These are phyloP conservation scores for Neofusicoccum umdonicola DNA, from an alignment of 2,329 filamentous ascomycete genomes.

Conservation along the genomic window DNA sequence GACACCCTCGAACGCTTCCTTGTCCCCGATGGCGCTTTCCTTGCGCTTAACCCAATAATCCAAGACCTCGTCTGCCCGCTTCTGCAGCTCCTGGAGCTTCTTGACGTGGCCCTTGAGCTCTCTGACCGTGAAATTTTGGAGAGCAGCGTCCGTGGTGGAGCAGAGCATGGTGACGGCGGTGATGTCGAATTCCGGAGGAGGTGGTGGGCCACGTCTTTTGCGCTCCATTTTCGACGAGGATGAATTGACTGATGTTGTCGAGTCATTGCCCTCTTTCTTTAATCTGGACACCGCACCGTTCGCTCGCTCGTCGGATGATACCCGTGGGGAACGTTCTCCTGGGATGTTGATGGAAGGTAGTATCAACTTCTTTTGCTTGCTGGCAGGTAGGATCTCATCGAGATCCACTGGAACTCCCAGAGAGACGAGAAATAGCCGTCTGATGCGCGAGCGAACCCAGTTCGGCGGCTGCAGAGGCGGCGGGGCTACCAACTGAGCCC, in stretches of 20 bases:
- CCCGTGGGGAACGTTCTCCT: slow-evolving; percentile 37
- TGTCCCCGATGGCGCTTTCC: slow-evolving; percentile 83
- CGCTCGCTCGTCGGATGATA: slow-evolving; percentile 36
- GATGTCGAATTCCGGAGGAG: slow-evolving; percentile 74
- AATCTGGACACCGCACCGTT: slow-evolving; percentile 37
- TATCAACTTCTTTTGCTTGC: slow-evolving; percentile 96
- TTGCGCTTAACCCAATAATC: slow-evolving; percentile 85
- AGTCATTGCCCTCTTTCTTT: slow-evolving; percentile 38
- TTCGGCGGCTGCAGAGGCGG: slow-evolving; percentile 93
- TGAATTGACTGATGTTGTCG: slow-evolving; percentile 38
- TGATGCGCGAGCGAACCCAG: slow-evolving; percentile 94
- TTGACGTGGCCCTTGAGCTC: slow-evolving; percentile 73
- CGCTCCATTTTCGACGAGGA: slow-evolving; percentile 39
- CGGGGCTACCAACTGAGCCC: slow-evolving; percentile 93
- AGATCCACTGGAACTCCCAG: slow-evolving; percentile 94
- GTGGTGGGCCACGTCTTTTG: slow-evolving; percentile 58
- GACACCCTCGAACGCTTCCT: slow-evolving; percentile 91
- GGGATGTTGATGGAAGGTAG: slow-evolving; percentile 69
- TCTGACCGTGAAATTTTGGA: slow-evolving; percentile 72
- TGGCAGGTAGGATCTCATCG: slow-evolving; percentile 94
- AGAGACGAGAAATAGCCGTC: slow-evolving; percentile 91
- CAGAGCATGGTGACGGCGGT: slow-evolving; percentile 76
- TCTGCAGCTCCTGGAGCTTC: slow-evolving; percentile 66
- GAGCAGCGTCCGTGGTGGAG: slow-evolving; percentile 77
- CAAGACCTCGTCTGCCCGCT: slow-evolving; percentile 71